phyloP scores from a whole-genome alignment of 2,329 filamentous ascomycete genomes.

The Boeremia exigua region DNA sequence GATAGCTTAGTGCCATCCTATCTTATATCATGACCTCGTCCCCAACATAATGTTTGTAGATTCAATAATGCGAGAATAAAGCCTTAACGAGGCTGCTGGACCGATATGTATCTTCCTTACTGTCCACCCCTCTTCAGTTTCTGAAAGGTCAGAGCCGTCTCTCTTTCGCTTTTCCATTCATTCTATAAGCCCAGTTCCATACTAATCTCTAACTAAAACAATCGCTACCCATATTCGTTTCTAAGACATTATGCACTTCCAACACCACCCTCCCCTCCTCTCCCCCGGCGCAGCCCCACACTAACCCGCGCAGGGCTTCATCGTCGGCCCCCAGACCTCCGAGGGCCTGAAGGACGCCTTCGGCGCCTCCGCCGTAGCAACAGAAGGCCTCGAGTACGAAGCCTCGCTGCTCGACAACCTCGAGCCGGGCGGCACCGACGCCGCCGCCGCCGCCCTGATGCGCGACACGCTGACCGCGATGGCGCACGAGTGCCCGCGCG shows the following conservation, averaged over 20 bases:
- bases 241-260: constrained; percentile 32
- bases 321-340: constrained; percentile 42
- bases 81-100: neutral
- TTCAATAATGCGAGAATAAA: neutral
- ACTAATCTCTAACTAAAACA: too few relatives aligned
- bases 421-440: constrained; percentile 41
- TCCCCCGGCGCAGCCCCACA: neutral
- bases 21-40: constrained; percentile 1
- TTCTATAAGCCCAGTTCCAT: neutral
- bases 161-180: constrained; percentile 3
- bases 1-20: constrained; percentile 1
- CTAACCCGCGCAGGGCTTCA: constrained; percentile 42
- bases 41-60: neutral
- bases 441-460: constrained; percentile 27
- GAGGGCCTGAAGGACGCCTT: constrained; percentile 38
- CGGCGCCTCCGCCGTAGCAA: constrained; percentile 35
- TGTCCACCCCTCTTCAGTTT: neutral
- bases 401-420: constrained; percentile 36
- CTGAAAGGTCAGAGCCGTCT: neutral
- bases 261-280: constrained; percentile 25
- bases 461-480: constrained; percentile 32
- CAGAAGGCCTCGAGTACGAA: constrained; percentile 43
- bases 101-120: neutral
- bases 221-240: too few relatives aligned
- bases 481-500: constrained; percentile 41